Evolutionary conservation across 805 yeast species (phyloP).

Genomic region (Candida argentea): DNA sequence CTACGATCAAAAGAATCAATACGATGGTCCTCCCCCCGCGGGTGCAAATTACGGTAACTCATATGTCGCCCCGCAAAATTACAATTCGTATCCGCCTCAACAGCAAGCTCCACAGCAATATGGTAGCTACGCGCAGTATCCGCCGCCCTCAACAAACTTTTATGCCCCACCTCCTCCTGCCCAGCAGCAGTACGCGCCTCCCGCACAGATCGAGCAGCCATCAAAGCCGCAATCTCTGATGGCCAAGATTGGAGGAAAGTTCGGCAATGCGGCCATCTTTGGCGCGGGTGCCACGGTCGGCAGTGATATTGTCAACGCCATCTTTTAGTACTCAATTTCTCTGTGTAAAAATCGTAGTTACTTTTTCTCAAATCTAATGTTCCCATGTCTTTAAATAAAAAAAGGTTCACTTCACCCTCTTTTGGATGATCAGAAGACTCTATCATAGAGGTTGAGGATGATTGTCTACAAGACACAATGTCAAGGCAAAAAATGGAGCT

Average conservation of each 20-base stretch:
- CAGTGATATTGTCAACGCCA: constrained; percentile 65
- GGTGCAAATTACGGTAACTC: neutral
- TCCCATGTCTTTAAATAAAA: too few species aligned
- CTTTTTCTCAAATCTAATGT: too few species aligned
- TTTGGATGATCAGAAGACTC: too few species aligned
- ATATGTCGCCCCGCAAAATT: constrained; percentile 10
- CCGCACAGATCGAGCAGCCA: constrained; percentile 11
- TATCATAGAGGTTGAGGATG: too few species aligned
- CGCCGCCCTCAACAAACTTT: constrained; percentile 41
- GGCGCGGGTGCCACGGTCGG: constrained; percentile 98
- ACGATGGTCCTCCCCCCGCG: constrained; percentile 2
- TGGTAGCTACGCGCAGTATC: constrained; percentile 34
- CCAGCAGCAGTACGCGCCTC: constrained; percentile 14
- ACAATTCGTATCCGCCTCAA: constrained; percentile 5
- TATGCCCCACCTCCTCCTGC: constrained; percentile 23
- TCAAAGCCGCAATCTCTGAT: constrained; percentile 20
- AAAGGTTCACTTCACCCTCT: too few species aligned
- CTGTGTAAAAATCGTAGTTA: too few species aligned
- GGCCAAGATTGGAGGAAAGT: constrained; percentile 63
- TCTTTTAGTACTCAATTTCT: constrained; percentile 37
- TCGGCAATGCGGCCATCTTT: constrained; percentile 88
- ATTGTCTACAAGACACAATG: too few species aligned
- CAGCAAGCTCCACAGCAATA: constrained; percentile 19
- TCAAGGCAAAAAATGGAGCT: too few species aligned
- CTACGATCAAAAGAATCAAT: constrained; percentile 8